Base-by-base conservation (phyloP, 208 protist species). In the Tritrichomonas musculus region DNA sequence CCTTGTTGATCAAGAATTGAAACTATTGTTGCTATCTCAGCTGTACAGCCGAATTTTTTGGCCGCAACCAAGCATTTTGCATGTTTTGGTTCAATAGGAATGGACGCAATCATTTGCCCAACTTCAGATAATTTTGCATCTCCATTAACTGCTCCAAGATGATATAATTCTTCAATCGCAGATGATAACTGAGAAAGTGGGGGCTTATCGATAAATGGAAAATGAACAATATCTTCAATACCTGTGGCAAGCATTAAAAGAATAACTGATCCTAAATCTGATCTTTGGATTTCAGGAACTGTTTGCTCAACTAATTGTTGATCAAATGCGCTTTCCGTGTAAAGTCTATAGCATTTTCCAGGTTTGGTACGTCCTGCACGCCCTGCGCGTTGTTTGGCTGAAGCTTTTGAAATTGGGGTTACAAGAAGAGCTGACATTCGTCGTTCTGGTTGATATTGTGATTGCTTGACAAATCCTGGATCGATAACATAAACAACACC, bases 401-500 rank as follows among this genome's bases (percentile, higher is more conserved):
- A 97, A 0, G 98, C 98, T 94, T 99, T 97, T 82, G 98, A 99
- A 94, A 99, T 99, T 8, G 99, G 97, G 1, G 98, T 96, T 0
- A 99, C 98, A 20, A 99, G 95, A 33, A 99, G 96, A 41, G 98
- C 98, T 92, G 99, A 98, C 20, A 99, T 97, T 80, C 98, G 96
- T 17, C 97, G 96, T 60, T 97, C 95, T 39, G 98, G 96, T 95
- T 99, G 98, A 80, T 92, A 99, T 33, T 98, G 95, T 94, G 98
- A 99, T 95, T 99, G 98, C 96, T 99, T 99, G 77, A 97, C 96
- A 93, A 99, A 99, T 33, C 98, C 98, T 47, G 97, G 97, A 96
- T 99, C 98, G 27, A 99, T 96, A 8, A 99, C 99, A 94, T 98
- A 99, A 44, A 99, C 98, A 84, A 99, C 97, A 84, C 99, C 99